phyloP scores from a whole-genome alignment of 495 filamentous ascomycete species.

The Lentithecium fluviatile region DNA sequence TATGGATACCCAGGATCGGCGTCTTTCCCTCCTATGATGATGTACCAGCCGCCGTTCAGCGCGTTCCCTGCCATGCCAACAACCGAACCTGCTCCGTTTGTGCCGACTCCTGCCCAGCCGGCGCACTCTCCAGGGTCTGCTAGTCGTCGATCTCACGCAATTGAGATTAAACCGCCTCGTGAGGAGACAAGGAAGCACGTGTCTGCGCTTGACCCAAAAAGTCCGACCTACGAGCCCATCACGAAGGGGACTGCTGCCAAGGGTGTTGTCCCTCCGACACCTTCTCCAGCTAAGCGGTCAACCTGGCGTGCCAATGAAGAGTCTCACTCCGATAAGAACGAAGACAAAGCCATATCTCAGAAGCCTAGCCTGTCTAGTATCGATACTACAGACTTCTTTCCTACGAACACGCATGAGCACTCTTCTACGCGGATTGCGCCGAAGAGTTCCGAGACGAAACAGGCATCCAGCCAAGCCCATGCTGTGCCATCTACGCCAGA shows the following conservation, averaged over 20 bases:
- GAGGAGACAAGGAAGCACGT: slow-evolving; percentile 19
- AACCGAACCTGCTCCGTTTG: neutral
- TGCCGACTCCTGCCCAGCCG: neutral
- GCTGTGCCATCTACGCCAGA: slow-evolving; percentile 25
- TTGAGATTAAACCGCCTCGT: slow-evolving; percentile 38
- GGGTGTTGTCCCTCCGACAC: slow-evolving; percentile 20
- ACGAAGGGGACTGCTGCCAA: slow-evolving; percentile 3
- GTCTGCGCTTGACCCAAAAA: slow-evolving; percentile 40
- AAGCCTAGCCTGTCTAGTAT: slow-evolving; percentile 42
- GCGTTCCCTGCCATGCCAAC: neutral
- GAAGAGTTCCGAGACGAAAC: slow-evolving; percentile 8
- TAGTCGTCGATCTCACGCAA: slow-evolving; percentile 37
- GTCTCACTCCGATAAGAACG: neutral
- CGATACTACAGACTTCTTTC: slow-evolving; percentile 46
- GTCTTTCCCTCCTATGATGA: slow-evolving; percentile 15
- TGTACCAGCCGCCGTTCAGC: slow-evolving; percentile 1
- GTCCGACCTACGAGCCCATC: slow-evolving; percentile 39
- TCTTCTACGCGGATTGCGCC: slow-evolving; percentile 35
- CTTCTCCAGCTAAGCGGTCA: slow-evolving; percentile 20
- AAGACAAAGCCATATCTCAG: slow-evolving; percentile 27
- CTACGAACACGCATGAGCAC: slow-evolving; percentile 42
- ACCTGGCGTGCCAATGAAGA: neutral
- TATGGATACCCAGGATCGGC: slow-evolving; percentile 1
- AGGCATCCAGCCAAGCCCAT: neutral
- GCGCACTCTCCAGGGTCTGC: slow-evolving; percentile 29